phyloP scores from a whole-genome alignment of 805 yeast genomes.

The Candida morakotiae region DNA sequence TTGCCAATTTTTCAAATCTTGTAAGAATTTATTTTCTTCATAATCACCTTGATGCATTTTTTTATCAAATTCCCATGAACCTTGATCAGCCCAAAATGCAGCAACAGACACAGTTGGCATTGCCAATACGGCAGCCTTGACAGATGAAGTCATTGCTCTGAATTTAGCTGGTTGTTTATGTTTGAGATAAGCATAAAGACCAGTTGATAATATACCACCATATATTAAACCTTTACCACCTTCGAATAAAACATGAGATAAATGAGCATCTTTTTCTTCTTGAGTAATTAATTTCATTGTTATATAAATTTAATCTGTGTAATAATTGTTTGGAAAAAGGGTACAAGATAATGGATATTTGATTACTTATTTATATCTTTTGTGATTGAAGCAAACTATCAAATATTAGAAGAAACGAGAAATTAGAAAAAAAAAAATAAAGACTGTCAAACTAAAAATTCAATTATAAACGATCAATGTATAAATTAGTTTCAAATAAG shows the following conservation, averaged over 20 bases:
- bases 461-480: too few relatives aligned
- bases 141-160: constrained; percentile 30
- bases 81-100: constrained; percentile 43
- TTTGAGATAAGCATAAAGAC: constrained; percentile 29
- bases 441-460: too few relatives aligned
- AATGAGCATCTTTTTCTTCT: constrained; percentile 40
- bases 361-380: too few relatives aligned
- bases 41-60: constrained; percentile 29
- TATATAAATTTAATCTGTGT: background rate
- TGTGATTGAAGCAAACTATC: background rate
- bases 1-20: constrained; percentile 35
- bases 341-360: too few relatives aligned
- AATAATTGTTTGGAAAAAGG: background rate
- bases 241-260: constrained; percentile 28
- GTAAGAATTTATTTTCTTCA: constrained; percentile 23
- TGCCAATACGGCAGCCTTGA: constrained; percentile 33
- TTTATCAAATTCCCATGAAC: constrained; percentile 40
- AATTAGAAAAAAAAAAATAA: background rate
- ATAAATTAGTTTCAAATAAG: too few relatives aligned
- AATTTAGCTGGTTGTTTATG: constrained; percentile 30
- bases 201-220: constrained; percentile 29
- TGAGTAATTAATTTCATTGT: constrained; percentile 33
- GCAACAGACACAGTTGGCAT: constrained; percentile 37
- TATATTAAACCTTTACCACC: constrained; percentile 36
- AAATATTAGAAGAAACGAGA: too few relatives aligned